Evolutionary conservation across 352 stramenopile species (phyloP).

Genomic region (Aphanomyces euteiches): DNA sequence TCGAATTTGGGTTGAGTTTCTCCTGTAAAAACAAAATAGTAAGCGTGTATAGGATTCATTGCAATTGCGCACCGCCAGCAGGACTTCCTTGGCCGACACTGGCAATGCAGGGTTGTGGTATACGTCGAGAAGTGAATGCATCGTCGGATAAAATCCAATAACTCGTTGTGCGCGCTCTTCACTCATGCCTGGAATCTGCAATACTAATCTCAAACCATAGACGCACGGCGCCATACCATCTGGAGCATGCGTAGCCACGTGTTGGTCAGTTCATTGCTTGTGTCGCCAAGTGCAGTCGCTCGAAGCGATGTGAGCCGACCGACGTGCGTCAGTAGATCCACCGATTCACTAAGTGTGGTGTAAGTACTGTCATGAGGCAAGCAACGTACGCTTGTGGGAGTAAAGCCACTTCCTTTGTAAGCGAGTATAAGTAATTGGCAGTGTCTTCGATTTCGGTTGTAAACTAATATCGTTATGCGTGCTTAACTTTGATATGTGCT

Average conservation of each 20-base stretch:
- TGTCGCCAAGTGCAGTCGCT: slow-evolving; percentile 5
- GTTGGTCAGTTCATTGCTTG: slow-evolving; percentile 15
- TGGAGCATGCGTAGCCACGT: slow-evolving; percentile 25
- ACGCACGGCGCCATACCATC: not conserved
- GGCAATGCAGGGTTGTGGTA: slow-evolving; percentile 20
- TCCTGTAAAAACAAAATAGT: not conserved
- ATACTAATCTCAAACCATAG: not conserved
- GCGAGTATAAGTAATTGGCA: slow-evolving; percentile 7
- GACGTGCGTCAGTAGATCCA: slow-evolving; percentile 19
- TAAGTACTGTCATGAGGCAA: not conserved
- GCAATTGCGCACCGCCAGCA: slow-evolving; percentile 3
- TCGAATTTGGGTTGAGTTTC: slow-evolving; percentile 11
- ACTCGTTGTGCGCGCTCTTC: slow-evolving; percentile 12
- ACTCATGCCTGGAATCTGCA: slow-evolving; percentile 21
- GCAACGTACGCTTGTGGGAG: slow-evolving; percentile 4
- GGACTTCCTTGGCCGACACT: not conserved
- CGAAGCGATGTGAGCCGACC: slow-evolving; percentile 15
- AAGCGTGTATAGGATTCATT: not conserved
- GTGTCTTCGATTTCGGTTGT: slow-evolving; percentile 14
- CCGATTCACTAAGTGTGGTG: not conserved
- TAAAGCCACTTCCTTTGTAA: slow-evolving; percentile 6
- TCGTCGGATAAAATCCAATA: slow-evolving; percentile 21
- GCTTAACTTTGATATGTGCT: not conserved
- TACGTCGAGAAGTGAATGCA: slow-evolving; percentile 9
- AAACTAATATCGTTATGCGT: slow-evolving; percentile 11